Base-by-base conservation (phyloP, 2,329 filamentous ascomycete genomes). In the Didymella lethalis region DNA sequence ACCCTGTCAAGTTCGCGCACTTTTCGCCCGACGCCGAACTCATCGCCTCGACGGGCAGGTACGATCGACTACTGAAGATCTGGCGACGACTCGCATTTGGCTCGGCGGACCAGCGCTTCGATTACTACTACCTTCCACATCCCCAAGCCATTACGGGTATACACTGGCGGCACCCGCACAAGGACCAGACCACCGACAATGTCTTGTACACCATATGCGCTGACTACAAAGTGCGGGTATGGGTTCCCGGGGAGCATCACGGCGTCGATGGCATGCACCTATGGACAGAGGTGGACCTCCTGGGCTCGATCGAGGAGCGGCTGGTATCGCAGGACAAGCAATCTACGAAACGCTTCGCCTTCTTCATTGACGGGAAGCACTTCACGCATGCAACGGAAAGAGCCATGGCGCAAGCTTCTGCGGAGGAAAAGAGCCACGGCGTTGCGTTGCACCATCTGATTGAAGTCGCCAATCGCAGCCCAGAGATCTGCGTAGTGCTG, bases 1-100 rank as follows among this genome's bases (percentile, higher is more conserved):
- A 85, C 70, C 84, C 89, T 0, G 87, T 87, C 36, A 90, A 90
- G 71, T 86, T 89, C 57, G 93, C 93, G 2, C 82, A 84, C 8
- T 88, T 97, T 66, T 97, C 94, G 1, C 92, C 92, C 63, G 94
- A 97, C 75, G 93, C 92, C 12, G 88, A 89, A 20, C 88, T 96
- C 61, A 92, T 98, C 52, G 94, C 93, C 18, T 93, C 91, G 1
- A 86, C 90, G 12, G 90, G 92, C 41, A 81, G 84, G 48, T 87
- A 91, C 72, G 95, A 98, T 76, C 85, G 89, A 50, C 80, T 98
- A 20, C 88, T 96, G 65, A 98, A 99, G 79, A 86, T 98, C 68
- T 99, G 96, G 95, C 87, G 93, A 63, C 86, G 94, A 52, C 81
- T 96, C 25, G 90, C 90, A 8, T 97, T 94, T 73, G 92, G 92